phyloP scores from a whole-genome alignment of 768 basidiomycete species.

The Tylopilus sp. region DNA sequence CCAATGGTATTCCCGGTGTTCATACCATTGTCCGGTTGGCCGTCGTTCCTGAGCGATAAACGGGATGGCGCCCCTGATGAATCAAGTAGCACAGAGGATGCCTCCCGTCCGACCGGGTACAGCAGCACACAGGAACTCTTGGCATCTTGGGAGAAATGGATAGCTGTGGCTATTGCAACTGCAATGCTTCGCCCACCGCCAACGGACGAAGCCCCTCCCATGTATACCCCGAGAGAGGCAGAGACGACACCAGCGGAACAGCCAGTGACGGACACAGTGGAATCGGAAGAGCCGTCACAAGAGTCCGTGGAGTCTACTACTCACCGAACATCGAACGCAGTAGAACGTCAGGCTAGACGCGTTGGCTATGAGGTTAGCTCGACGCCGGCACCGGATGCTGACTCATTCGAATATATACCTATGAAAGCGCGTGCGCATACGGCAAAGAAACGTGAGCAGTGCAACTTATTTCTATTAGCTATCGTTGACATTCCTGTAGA shows the following conservation, averaged over 20 bases:
- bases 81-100: constrained; percentile 31
- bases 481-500: constrained; percentile 39
- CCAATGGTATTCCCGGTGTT: constrained; percentile 79
- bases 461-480: neutral
- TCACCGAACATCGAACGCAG: constrained; percentile 21
- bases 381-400: constrained; percentile 63
- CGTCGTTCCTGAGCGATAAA: constrained; percentile 56
- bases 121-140: constrained; percentile 61
- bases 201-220: constrained; percentile 61
- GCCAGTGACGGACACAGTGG: neutral
- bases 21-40: constrained; percentile 65
- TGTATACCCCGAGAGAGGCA: constrained; percentile 64
- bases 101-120: constrained; percentile 36
- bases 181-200: constrained; percentile 41
- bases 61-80: constrained; percentile 33
- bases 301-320: constrained; percentile 12
- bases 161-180: constrained; percentile 50
- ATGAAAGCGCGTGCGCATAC: constrained; percentile 39
- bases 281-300: constrained; percentile 2
- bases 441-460: constrained; percentile 60
- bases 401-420: constrained; percentile 65
- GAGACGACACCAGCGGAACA: constrained; percentile 4
- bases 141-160: constrained; percentile 75
- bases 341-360: constrained; percentile 38
- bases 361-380: constrained; percentile 46